A percentile compares a stretch with the other conserved stretches of the same genome.
Evolutionary conservation across 805 yeast species (phyloP).

Genomic region (Peterozyma xylosa): DNA sequence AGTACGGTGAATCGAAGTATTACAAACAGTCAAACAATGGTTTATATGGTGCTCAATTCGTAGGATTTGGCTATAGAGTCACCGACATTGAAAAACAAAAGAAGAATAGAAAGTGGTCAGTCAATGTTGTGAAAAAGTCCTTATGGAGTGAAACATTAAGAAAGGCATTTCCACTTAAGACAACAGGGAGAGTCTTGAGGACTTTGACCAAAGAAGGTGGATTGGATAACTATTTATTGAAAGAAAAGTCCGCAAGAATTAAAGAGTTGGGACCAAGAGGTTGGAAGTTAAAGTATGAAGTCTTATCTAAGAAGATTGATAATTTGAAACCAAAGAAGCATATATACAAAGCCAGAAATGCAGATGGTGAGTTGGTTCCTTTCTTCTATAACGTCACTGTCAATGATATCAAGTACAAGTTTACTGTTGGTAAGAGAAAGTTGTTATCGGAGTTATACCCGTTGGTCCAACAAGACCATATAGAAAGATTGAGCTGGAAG

Average conservation of each 20-base stretch:
- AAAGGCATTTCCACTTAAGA: slow-evolving; percentile 45
- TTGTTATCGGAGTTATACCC: slow-evolving; percentile 49
- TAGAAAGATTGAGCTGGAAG: slow-evolving; percentile 34
- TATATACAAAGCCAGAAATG: slow-evolving; percentile 20
- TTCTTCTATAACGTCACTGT: slow-evolving; percentile 42
- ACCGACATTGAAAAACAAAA: slow-evolving; percentile 71
- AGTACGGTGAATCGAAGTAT: slow-evolving; percentile 69
- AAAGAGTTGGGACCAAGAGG: slow-evolving; percentile 92
- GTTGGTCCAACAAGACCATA: slow-evolving; percentile 33
- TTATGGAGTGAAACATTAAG: slow-evolving; percentile 82
- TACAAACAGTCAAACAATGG: slow-evolving; percentile 87
- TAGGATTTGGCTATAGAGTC: slow-evolving; percentile 68
- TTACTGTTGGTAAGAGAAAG: slow-evolving; percentile 60
- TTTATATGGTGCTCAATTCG: slow-evolving; percentile 81
- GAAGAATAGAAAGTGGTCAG: slow-evolving; percentile 67
- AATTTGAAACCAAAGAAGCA: slow-evolving; percentile 32
- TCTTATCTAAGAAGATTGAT: slow-evolving; percentile 40
- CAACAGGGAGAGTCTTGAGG: slow-evolving; percentile 74
- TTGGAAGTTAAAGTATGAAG: slow-evolving; percentile 79
- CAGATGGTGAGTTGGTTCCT: slow-evolving; percentile 23
- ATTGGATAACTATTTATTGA: slow-evolving; percentile 76
- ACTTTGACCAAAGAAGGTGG: slow-evolving; percentile 95
- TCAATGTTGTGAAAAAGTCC: slow-evolving; percentile 68
- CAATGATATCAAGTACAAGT: slow-evolving; percentile 33
- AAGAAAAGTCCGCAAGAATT: slow-evolving; percentile 82